Evolutionary conservation across 306 rosid genomes (phyloP), one percentile per base, ranked within the genome.

Genomic region (Arachis hypogaea): DNA sequence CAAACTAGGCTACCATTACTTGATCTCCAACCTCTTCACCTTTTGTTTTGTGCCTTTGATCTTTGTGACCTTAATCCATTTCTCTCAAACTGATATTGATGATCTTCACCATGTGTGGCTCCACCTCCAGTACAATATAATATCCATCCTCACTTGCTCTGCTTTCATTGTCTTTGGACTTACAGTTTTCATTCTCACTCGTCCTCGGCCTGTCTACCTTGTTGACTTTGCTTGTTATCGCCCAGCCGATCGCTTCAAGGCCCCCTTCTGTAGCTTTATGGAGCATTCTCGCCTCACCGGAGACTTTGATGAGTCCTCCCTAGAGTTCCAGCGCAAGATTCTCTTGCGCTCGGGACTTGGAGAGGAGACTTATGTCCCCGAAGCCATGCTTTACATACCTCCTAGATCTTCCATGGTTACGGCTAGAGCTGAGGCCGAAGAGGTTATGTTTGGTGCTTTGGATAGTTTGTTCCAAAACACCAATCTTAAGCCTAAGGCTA

Each of bases 1-100:
- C 22, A 90, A 90, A 80, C 66, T 90, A 78, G 96, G 96, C 29
- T 90, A 90, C 78, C 96, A 88, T 68, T 90, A 90, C 76, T 61
- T 90, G 14, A 90, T 90, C 82, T 77, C 96, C 16, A 86, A 90
- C 64, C 83, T 90, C 0, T 52, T 90, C 5, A 84, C 93, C 75
- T 49, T 90, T 29, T 86, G 85, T 42, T 65, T 88, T 33, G 65
- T 86, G 0, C 96, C 96, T n/a, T 55, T 90, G 12, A 86, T 88
- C 38, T 51, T 84, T 61, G 71, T 81, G 12, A 90, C 93, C 58
- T 68, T 88, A 41, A 86, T 90, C 73, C 91, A 88, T 65, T 85
- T 79, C 40, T 86, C 89, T 14, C 93, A 84, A 41, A 84, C 78
- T 82, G 81, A 86, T 57, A 82, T 87, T 18, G 69, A 78, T 5